Evolutionary conservation across 257 asterid species (phyloP).

Genomic region (Fraxinus anomala): DNA sequence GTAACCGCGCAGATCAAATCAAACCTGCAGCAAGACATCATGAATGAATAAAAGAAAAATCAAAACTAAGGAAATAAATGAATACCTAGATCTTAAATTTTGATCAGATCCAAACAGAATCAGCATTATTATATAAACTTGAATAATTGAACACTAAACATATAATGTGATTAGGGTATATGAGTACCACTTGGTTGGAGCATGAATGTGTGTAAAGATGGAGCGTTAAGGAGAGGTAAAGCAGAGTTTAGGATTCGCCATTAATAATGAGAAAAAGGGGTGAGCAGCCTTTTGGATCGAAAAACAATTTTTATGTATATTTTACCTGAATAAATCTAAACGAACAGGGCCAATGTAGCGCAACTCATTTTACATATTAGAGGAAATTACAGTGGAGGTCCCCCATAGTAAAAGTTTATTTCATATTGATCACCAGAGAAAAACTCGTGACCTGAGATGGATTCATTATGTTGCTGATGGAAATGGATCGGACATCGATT

Average conservation of each 20-base stretch:
- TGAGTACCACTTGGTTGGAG: constrained; percentile 38
- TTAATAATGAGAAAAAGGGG: constrained; percentile 44
- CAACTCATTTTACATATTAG: neutral
- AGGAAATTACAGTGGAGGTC: neutral
- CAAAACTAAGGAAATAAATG: constrained; percentile 1
- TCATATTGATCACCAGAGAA: neutral
- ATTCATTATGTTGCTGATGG: too few species aligned
- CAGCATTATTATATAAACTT: constrained; percentile 25
- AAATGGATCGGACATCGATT: too few species aligned
- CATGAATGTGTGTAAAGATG: constrained; percentile 26
- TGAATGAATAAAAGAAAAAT: constrained; percentile 27
- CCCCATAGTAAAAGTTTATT: neutral
- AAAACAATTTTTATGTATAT: neutral
- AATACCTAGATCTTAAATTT: constrained; percentile 41
- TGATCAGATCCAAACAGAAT: constrained; percentile 64
- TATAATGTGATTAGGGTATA: constrained; percentile 12
- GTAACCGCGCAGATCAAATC: constrained; percentile 47
- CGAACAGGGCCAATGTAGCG: too few species aligned
- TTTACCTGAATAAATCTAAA: too few species aligned
- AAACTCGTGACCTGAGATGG: too few species aligned
- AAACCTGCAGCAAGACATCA: constrained; percentile 54
- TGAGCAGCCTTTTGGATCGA: constrained; percentile 41
- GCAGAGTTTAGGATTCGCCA: constrained; percentile 54
- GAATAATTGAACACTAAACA: neutral
- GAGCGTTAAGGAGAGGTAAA: constrained; percentile 24